Base-by-base conservation (phyloP, 371 early-diverging fungal species). In the Rhizomucor pusillus region DNA sequence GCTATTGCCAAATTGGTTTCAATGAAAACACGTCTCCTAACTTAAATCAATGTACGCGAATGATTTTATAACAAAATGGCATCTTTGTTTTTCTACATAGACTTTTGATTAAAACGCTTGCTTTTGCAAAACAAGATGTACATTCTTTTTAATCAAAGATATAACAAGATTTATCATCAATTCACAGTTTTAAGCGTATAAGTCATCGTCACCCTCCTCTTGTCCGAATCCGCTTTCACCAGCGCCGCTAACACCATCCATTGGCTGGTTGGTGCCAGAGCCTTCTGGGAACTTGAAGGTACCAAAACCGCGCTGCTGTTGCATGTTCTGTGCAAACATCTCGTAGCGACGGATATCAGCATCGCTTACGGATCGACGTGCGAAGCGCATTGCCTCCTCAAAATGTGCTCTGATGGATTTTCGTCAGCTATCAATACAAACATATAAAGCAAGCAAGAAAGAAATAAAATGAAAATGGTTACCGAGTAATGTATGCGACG, bases 271-370 rank as follows among this genome's bases (percentile, higher is more conserved):
- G 47, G 75, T 82, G 13, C 75, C 82, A 47, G 76, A 63, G 84
- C 84, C 25, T 84, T 88, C 90, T 48, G 97, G 95, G 91, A 97
- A 97, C 83, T 92, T 94, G 85, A 97, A 96, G 33, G 73, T 73
- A 53, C 91, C 93, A 71, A 93, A 88, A 46, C 97, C 97, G 46
- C 92, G 90, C 35, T 90, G 79, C 70, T 94, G 94, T 71, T 96
- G 97, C 74, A 97, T 75, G 75, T 91, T 97, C 65, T 94, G 94
- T 25, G 99, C 93, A 90, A 99, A 99, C 89, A 97, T 94, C 78
- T 99, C 99, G 77, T 99, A 99, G 69, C 91, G 89, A 61, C 98
- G 95, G 59, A 99, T 91, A 64, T 99, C 99, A 55, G 89, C 91
- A 73, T 99, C 95, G 55, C 89, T 89, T 13, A 99, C 99, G 18